Percentiles rank a stretch among this genome's conserved stretches.
These are phyloP conservation scores for Bruguiera sexangula DNA, from an alignment of 345 rosid genomes.

Conservation along the genomic window DNA sequence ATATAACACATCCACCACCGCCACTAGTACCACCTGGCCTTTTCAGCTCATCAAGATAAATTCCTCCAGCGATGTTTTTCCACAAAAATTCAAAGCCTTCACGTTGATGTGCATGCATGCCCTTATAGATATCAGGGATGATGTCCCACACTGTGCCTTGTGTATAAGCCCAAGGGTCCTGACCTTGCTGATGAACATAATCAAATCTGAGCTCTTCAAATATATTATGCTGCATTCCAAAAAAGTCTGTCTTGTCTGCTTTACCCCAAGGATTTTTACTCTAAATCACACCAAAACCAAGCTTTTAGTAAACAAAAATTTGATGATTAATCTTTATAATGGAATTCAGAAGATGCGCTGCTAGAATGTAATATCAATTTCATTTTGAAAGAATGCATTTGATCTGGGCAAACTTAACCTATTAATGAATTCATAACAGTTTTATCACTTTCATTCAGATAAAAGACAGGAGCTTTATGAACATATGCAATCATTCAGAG, in stretches of 20 bases:
- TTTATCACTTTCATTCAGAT: too few relatives aligned
- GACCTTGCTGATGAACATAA: conserved; percentile 2
- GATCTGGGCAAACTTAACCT: too few relatives aligned
- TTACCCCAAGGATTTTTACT: conserved; percentile 17
- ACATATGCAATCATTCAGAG: too few relatives aligned
- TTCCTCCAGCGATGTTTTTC: conserved; percentile 66
- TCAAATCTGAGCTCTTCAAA: conserved; percentile 20
- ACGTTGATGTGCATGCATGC: conserved; percentile 62
- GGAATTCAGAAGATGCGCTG: not conserved
- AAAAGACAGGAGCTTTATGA: too few relatives aligned
- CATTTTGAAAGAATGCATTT: too few relatives aligned
- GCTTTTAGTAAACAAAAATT: conserved; percentile 15
- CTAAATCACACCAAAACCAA: conserved; percentile 24
- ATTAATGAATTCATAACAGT: too few relatives aligned
- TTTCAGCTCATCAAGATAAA: conserved; percentile 43
- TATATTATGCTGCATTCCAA: conserved; percentile 7
- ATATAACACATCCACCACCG: conserved; percentile 65
- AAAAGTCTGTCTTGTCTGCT: conserved; percentile 16
- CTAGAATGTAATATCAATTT: too few relatives aligned
- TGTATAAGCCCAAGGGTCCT: not conserved
- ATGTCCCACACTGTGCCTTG: conserved; percentile 65
- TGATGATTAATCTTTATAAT: not conserved
- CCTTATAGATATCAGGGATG: conserved; percentile 49
- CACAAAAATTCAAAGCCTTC: conserved; percentile 84
- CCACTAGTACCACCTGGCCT: conserved; percentile 20